Percentiles rank a stretch among this genome's conserved stretches.
Evolutionary conservation across 2,329 filamentous ascomycete species (phyloP).

Genomic region (Cadophora malorum): DNA sequence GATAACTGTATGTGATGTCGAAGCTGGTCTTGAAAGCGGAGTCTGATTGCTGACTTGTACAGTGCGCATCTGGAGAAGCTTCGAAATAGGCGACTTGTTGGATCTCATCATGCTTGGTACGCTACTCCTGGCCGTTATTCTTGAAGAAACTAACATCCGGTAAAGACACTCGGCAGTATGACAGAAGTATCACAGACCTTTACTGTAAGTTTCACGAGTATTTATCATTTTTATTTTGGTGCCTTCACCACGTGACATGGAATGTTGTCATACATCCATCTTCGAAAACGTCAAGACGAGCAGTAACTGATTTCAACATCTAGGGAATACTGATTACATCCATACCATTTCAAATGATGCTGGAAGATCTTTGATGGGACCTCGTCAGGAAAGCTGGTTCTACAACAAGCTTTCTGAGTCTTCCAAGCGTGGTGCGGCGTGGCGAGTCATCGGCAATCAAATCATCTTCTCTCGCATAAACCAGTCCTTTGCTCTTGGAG

Average conservation of each 20-base stretch:
- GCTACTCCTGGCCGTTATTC: not conserved
- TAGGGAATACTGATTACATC: conserved; percentile 65
- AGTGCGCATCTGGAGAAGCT: conserved; percentile 70
- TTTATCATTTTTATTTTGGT: not conserved
- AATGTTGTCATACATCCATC: not conserved
- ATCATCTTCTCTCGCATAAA: conserved; percentile 68
- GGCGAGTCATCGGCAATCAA: conserved; percentile 76
- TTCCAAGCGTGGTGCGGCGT: conserved; percentile 68
- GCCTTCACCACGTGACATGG: not conserved
- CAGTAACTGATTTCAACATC: not conserved
- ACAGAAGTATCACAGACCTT: conserved; percentile 66
- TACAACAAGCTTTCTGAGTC: conserved; percentile 64
- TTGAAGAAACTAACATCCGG: not conserved
- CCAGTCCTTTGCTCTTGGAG: conserved; percentile 41
- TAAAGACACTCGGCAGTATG: conserved; percentile 61
- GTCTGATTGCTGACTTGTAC: not conserved
- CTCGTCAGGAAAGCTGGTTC: conserved; percentile 77
- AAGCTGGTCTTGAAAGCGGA: conserved; percentile 29
- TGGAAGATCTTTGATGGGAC: conserved; percentile 73
- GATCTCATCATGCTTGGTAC: conserved; percentile 73
- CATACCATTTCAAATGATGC: conserved; percentile 69
- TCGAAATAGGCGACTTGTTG: conserved; percentile 69
- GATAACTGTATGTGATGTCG: conserved; percentile 53
- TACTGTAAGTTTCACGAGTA: conserved; percentile 46
- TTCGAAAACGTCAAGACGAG: not conserved